Evolutionary conservation across 2,329 filamentous ascomycete species (phyloP), one percentile per base, ranked within the genome.

Genomic region (Hawksworthiomyces lignivorus): DNA sequence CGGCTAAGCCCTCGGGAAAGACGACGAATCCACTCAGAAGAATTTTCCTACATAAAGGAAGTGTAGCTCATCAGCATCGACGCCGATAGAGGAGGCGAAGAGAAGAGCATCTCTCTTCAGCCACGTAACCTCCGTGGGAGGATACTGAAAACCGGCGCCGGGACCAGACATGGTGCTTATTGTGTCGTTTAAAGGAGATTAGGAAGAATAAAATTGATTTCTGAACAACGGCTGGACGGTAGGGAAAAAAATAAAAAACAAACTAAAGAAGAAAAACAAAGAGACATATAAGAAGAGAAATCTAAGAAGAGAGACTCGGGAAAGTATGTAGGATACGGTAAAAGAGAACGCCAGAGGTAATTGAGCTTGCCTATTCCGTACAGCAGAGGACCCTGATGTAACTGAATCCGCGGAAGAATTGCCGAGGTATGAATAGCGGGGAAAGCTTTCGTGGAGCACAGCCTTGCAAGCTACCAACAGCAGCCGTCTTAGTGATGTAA

Each of bases 41-140:
- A 8, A n/a, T n/a, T n/a, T n/a, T 57, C 75, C 46, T 72, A 92
- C 87, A 56, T 88, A 96, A 65, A 95, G 80, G 60, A 90, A 94
- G 60, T 95, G 87, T 56, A 95, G 77, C 70, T 96, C 89, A 54
- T 94, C 81, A n/a, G 75, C 73, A 11, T 78, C 90, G 58, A 49
- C 81, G 43, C 89, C 89, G 60, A 96, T 90, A 66, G 83, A 90
- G 63, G 84, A 83, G 53, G 89, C 88, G 62, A 96, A 96, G 48
- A 97, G 80, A 48, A 96, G 72, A 27, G 82, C 78, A 70, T 96
- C 89, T 51, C 89, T 80, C 75, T 89, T 88, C 54, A 86, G 64
- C 89, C 88, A 96, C 54, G 82, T 76, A 10, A 94, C 87, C 57
- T 82, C 75, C 56, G 77, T 69, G 36, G 75, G 63, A 44, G 87